These are phyloP conservation scores for Malassezia arunalokei DNA, from an alignment of 1,284 basidiomycete species.

Conservation along the genomic window DNA sequence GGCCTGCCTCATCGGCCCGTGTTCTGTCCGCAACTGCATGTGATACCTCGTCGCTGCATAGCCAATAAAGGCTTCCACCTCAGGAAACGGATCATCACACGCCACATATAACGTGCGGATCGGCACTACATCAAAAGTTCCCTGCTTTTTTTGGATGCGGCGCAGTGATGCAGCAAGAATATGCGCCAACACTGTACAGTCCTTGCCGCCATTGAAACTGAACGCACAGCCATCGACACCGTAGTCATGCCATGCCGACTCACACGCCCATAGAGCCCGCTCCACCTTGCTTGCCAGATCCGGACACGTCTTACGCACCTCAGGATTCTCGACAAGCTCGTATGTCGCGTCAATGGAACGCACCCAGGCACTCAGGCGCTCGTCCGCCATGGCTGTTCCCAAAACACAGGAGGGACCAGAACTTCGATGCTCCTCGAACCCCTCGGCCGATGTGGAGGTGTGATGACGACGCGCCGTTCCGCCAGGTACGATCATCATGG, in stretches of 20 bases:
- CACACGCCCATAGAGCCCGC: constrained; percentile 26
- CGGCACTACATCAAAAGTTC: constrained; percentile 45
- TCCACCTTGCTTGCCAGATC: constrained; percentile 21
- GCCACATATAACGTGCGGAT: constrained; percentile 79
- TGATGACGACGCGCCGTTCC: not conserved
- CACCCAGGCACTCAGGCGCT: constrained; percentile 22
- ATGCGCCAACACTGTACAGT: constrained; percentile 83
- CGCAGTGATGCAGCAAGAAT: constrained; percentile 63
- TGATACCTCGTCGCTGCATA: constrained; percentile 57
- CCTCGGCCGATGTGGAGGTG: constrained; percentile 16
- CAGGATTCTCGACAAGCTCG: constrained; percentile 25
- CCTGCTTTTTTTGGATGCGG: constrained; percentile 24
- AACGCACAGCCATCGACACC: constrained; percentile 48
- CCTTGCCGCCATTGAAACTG: constrained; percentile 96
- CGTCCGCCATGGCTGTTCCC: not conserved
- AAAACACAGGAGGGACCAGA: not conserved
- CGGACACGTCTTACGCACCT: constrained; percentile 15
- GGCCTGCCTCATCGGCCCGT: constrained; percentile 70
- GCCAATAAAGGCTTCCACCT: constrained; percentile 72
- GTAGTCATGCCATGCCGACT: constrained; percentile 28
- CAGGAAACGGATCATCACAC: constrained; percentile 70
- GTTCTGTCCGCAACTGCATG: constrained; percentile 65
- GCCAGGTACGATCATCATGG: not conserved
- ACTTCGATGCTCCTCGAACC: not conserved
- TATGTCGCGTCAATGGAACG: constrained; percentile 40